phyloP scores from a whole-genome alignment of 2,329 filamentous ascomycete species.

The Clarireedia homoeocarpa region DNA sequence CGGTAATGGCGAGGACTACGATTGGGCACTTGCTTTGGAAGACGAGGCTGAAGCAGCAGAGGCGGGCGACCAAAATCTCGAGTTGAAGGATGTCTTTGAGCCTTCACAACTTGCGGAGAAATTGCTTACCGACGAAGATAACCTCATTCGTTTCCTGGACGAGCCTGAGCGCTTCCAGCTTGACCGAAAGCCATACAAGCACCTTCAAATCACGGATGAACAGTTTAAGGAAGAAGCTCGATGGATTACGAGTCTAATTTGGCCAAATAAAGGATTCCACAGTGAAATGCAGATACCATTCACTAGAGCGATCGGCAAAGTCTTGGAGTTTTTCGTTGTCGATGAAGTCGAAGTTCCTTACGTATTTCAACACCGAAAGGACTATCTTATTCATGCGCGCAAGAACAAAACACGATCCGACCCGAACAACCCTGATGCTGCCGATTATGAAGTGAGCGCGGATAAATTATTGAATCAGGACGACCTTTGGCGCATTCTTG shows the following conservation, averaged over 20 bases:
- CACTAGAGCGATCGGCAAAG: conserved; percentile 79
- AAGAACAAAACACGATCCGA: conserved; percentile 52
- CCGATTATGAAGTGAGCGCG: conserved; percentile 66
- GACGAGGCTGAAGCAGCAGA: conserved; percentile 75
- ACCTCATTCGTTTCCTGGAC: conserved; percentile 78
- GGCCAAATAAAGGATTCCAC: conserved; percentile 66
- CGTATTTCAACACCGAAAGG: conserved; percentile 96
- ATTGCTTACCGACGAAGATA: conserved; percentile 92
- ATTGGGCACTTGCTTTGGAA: conserved; percentile 86
- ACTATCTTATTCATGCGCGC: conserved; percentile 88
- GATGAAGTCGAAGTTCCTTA: conserved; percentile 95
- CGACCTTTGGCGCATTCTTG: conserved; percentile 90
- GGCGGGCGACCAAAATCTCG: conserved; percentile 73
- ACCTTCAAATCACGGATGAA: conserved; percentile 71
- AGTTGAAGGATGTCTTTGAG: conserved; percentile 97
- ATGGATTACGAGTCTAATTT: conserved; percentile 88
- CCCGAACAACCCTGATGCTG: conserved; percentile 59
- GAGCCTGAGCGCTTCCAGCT: conserved; percentile 93
- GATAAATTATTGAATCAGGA: conserved; percentile 88
- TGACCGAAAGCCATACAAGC: conserved; percentile 79
- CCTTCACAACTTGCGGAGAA: conserved; percentile 90
- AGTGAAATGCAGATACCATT: conserved; percentile 74
- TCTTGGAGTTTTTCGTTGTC: conserved; percentile 89
- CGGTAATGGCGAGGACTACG: conserved; percentile 90
- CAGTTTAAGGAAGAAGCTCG: conserved; percentile 83